phyloP scores from a whole-genome alignment of 306 rosid species.

The Fagus sylvatica region DNA sequence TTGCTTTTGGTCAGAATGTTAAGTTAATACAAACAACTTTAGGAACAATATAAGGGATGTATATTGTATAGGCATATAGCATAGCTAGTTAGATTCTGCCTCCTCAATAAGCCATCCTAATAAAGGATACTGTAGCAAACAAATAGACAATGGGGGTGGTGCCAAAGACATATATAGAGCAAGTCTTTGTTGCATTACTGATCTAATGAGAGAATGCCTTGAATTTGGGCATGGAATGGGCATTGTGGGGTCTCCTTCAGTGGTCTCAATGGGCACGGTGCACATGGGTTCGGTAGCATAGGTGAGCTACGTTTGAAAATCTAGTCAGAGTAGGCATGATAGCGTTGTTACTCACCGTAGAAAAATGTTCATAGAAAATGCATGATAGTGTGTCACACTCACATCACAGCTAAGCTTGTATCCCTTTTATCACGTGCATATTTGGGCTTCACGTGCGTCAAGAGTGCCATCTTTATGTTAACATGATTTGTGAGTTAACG shows the following conservation, averaged over 20 bases:
- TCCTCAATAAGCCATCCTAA: no score
- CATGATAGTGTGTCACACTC: neutral
- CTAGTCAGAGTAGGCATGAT: neutral
- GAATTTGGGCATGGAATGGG: conserved; percentile 4
- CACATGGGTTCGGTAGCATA: conserved; percentile 33
- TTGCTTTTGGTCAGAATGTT: neutral
- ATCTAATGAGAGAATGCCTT: neutral
- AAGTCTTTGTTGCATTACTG: neutral
- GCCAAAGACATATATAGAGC: neutral
- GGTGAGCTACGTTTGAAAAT: neutral
- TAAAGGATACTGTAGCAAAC: neutral
- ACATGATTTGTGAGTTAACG: no score
- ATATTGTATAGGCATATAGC: no score
- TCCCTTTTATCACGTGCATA: conserved; percentile 16
- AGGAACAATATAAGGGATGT: no score
- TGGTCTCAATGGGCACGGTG: conserved; percentile 1
- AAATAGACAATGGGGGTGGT: conserved; percentile 20
- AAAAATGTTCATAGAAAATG: no score
- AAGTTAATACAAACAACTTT: no score
- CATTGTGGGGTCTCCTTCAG: neutral
- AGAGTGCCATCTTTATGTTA: neutral
- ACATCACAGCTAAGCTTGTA: neutral
- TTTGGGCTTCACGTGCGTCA: conserved; percentile 18
- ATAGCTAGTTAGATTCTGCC: no score
- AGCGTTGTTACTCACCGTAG: no score